A percentile compares a stretch with the other conserved stretches of the same genome.
Conservation (phyloP, 306 rosid genomes). For the Adenanthera pavonina region DNA sequence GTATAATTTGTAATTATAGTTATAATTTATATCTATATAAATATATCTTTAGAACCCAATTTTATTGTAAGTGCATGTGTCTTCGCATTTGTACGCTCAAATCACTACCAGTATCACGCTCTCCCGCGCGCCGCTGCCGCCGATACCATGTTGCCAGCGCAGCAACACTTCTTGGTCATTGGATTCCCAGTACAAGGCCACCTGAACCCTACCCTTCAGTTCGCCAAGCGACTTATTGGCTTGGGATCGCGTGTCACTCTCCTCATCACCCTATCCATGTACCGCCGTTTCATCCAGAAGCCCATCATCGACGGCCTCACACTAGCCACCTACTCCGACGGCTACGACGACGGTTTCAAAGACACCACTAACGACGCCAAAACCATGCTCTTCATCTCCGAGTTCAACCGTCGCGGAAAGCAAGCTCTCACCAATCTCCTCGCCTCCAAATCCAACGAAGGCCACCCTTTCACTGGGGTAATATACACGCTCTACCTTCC, state of each 20-base stretch:
- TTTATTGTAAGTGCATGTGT: neutral
- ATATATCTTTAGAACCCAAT: too few species aligned
- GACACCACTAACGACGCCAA: neutral
- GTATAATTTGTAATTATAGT: too few species aligned
- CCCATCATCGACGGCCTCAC: conserved; percentile 10
- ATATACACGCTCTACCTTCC: conserved; percentile 26
- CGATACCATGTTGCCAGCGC: neutral
- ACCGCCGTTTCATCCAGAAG: conserved; percentile 9
- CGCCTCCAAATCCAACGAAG: conserved; percentile 23
- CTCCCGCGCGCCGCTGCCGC: neutral
- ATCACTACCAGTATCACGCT: neutral
- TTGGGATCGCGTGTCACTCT: conserved; percentile 33
- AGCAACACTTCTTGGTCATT: conserved; percentile 33
- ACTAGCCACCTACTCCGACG: conserved; percentile 28
- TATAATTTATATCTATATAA: too few species aligned
- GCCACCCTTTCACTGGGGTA: conserved; percentile 29
- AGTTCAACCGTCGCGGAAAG: conserved; percentile 23
- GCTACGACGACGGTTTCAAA: conserved; percentile 31
- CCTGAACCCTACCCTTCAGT: conserved; percentile 43
- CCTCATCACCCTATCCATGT: conserved; percentile 10
- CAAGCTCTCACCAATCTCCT: conserved; percentile 26
- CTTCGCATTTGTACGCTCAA: neutral
- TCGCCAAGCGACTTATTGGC: conserved; percentile 34
- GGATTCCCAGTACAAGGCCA: conserved; percentile 39
- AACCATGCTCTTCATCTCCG: neutral